Percentiles rank a stretch among this genome's conserved stretches.
These are phyloP conservation scores for Kuraishia ogatae DNA, from an alignment of 805 yeast genomes.

Conservation along the genomic window DNA sequence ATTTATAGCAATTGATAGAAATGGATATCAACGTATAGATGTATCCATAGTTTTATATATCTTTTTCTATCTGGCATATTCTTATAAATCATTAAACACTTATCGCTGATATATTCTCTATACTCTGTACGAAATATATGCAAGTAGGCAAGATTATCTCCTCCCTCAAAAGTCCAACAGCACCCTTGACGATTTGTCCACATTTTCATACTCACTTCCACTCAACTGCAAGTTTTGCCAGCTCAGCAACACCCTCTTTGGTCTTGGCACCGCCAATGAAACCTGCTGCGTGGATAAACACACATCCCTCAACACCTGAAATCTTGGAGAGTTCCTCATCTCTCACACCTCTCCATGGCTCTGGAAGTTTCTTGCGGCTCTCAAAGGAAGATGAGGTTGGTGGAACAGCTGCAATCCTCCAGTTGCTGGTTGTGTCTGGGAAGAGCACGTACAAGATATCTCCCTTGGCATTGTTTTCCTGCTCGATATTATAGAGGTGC, in stretches of 20 bases:
- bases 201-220: too few species aligned
- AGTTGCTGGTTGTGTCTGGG: conserved; percentile 57
- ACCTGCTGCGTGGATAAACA: conserved; percentile 93
- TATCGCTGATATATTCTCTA: too few species aligned
- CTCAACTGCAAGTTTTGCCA: conserved; percentile 46
- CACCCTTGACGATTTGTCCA: too few species aligned
- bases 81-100: too few species aligned
- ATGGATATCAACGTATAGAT: too few species aligned
- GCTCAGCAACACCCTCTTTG: conserved; percentile 63
- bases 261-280: conserved; percentile 93
- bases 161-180: too few species aligned
- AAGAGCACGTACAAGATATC: conserved; percentile 70
- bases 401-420: conserved; percentile 94
- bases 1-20: too few species aligned
- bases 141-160: too few species aligned
- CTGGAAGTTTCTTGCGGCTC: conserved; percentile 82
- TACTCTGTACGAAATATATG: too few species aligned
- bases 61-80: too few species aligned
- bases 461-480: conserved; percentile 43
- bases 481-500: conserved; percentile 72
- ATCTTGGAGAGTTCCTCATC: conserved; percentile 70
- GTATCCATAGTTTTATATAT: too few species aligned
- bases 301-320: conserved; percentile 80
- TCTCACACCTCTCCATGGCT: conserved; percentile 90
- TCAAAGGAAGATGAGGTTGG: conserved; percentile 69